Evolutionary conservation across 2,329 filamentous ascomycete species (phyloP), one percentile per base, ranked within the genome.

Genomic region (Hypoxylon sp.): DNA sequence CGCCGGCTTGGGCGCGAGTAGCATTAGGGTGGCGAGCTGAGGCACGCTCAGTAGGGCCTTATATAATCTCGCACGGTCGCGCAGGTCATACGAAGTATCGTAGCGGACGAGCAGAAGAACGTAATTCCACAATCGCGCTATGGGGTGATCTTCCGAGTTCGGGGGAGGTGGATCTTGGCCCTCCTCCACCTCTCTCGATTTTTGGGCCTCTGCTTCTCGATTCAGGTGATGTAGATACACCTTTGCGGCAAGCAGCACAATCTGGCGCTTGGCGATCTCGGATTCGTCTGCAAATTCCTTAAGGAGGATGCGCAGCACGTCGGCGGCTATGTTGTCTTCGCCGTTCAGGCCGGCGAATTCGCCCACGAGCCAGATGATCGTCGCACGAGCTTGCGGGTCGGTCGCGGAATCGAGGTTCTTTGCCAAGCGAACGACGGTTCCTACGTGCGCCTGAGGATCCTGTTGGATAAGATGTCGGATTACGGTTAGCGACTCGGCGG

Each of bases 321-420:
- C 96, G 0, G 95, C 90, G 0, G 96, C 96, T 67, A 99, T 95
- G 74, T 97, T 97, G 77, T 96, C 90, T 65, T 94, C 90, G 9
- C 90, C 87, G 61, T 93, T 89, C 2, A 91, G 80, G 0, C 93
- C 93, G 0, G 95, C 89, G 74, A 97, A 98, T 79, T 99, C 96
- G 49, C 96, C 96, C 0, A 98, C 94, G 0, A 99, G 88, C 96
- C 96, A 99, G 73, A 99, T 92, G 69, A 99, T 98, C 53, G 93
- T 97, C 2, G 96, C 96, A 71, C 96, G 87, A 2, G 96, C 96
- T 67, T 94, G 91, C 1, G 96, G 90, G 67, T 96, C 94, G 0
- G 92, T 93, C 1, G 94, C 93, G 2, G 91, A 92, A 75, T 98
- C 96, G 1, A 99, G 87, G 68, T 97, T 94, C 80, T 94, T 96